A percentile compares a stretch with the other conserved stretches of the same genome.
Evolutionary conservation across 2,329 filamentous ascomycete genomes (phyloP).

Genomic region (Fusarium albosuccineum): DNA sequence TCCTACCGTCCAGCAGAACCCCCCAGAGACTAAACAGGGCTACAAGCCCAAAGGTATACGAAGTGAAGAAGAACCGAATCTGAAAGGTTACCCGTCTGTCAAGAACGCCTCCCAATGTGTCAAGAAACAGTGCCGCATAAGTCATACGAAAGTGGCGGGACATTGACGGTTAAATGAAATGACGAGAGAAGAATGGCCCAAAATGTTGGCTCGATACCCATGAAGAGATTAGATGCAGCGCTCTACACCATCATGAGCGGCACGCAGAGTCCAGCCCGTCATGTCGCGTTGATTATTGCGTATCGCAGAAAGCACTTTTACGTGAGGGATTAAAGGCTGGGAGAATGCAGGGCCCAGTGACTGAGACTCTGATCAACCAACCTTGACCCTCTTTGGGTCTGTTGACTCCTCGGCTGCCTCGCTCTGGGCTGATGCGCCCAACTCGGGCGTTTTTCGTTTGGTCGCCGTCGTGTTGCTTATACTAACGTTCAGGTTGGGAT

Average conservation of each 20-base stretch:
- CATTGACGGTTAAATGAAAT: conserved; percentile 2
- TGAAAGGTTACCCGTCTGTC: conserved; percentile 9
- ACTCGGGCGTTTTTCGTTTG: conserved; percentile 72
- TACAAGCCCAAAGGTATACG: conserved; percentile 31
- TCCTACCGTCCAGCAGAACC: conserved; percentile 20
- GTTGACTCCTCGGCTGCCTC: conserved; percentile 58
- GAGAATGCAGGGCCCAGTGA: background rate
- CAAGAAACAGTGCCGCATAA: conserved; percentile 6
- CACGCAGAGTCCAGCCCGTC: conserved; percentile 38
- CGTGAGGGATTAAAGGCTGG: conserved; percentile 8
- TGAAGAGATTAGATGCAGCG: conserved; percentile 3
- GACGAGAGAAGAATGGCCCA: background rate
- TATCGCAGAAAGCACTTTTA: conserved; percentile 28
- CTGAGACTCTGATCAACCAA: conserved; percentile 54
- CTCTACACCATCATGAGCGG: conserved; percentile 20
- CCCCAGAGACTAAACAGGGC: conserved; percentile 9
- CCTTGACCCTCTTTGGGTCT: conserved; percentile 67
- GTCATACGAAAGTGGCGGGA: background rate
- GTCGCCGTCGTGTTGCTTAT: conserved; percentile 42
- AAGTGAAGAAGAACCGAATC: conserved; percentile 30
- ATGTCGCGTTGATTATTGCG: conserved; percentile 25
- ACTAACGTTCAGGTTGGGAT: conserved; percentile 40
- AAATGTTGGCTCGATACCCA: conserved; percentile 4
- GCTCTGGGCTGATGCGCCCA: conserved; percentile 54
- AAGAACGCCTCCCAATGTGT: conserved; percentile 22